Conservation (phyloP, 2,329 filamentous ascomycete genomes). For the Penicillium corylophilum region DNA sequence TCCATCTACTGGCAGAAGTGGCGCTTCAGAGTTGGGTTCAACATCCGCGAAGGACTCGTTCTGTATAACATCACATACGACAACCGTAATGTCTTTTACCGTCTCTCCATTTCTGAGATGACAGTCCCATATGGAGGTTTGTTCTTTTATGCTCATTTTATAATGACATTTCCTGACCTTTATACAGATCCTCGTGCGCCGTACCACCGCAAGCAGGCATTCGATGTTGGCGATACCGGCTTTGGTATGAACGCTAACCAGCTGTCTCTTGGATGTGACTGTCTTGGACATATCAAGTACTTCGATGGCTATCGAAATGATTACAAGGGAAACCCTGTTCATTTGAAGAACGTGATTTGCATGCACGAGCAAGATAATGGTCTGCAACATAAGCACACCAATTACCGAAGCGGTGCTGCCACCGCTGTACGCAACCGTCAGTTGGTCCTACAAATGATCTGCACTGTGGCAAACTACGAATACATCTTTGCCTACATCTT, state of each 20-base stretch:
- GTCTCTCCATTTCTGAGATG: conserved; percentile 67
- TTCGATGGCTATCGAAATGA: conserved; percentile 59
- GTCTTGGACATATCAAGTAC: conserved; percentile 68
- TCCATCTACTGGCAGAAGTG: conserved; percentile 66
- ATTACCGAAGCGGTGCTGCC: conserved; percentile 65
- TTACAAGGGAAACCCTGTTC: conserved; percentile 58
- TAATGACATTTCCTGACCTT: neutral
- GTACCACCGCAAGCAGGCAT: conserved; percentile 68
- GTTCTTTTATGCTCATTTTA: neutral
- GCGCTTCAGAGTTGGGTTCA: conserved; percentile 62
- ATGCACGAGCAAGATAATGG: conserved; percentile 70
- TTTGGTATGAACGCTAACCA: conserved; percentile 69
- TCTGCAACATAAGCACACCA: conserved; percentile 70
- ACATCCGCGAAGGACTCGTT: conserved; percentile 64
- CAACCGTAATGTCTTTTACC: conserved; percentile 64
- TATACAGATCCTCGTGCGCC: conserved; percentile 65
- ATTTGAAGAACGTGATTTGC: conserved; percentile 67
- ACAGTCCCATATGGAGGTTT: conserved; percentile 50
- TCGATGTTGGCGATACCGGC: conserved; percentile 67
- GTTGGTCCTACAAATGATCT: conserved; percentile 67
- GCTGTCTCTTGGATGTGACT: conserved; percentile 68
- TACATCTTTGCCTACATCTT: conserved; percentile 72
- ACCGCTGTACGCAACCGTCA: conserved; percentile 64
- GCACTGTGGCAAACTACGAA: conserved; percentile 71
- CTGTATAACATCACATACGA: conserved; percentile 66